A percentile compares a stretch with the other conserved stretches of the same genome.
Evolutionary conservation across 345 rosid genomes (phyloP).

Genomic region (Orychophragmus violaceus): DNA sequence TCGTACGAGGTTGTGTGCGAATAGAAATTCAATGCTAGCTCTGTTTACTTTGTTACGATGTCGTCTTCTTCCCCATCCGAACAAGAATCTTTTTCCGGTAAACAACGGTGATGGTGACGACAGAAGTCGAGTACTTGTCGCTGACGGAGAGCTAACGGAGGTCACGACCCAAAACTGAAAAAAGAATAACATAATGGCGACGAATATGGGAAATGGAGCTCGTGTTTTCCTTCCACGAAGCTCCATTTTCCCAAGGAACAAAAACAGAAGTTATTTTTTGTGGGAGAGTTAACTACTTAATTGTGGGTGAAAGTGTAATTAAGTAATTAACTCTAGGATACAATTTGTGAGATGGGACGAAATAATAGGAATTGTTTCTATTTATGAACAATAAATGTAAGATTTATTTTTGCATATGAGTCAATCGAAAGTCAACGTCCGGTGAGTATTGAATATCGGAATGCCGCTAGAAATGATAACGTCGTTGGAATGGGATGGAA

Average conservation of each 20-base stretch:
- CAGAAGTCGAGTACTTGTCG: background rate
- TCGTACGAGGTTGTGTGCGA: constrained; percentile 41
- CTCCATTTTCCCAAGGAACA: constrained; percentile 15
- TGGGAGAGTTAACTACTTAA: constrained; percentile 14
- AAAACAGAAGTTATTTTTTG: background rate
- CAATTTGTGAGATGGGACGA: constrained; percentile 2
- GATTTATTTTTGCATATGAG: background rate
- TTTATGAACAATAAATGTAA: constrained; percentile 3
- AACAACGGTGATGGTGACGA: background rate
- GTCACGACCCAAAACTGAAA: constrained; percentile 5
- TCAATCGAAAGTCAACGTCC: background rate
- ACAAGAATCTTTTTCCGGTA: background rate
- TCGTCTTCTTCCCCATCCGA: constrained; percentile 12
- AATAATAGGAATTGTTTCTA: constrained; percentile 20
- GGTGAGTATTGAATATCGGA: constrained; percentile 16
- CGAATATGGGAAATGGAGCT: constrained; percentile 16
- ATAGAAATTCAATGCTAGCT: constrained; percentile 21
- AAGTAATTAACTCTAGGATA: constrained; percentile 20
- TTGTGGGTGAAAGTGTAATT: constrained; percentile 3
- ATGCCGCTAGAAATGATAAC: background rate
- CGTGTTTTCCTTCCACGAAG: constrained; percentile 4
- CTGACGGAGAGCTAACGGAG: constrained; percentile 10
- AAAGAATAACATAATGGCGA: constrained; percentile 1
- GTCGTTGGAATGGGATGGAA: too few species aligned
- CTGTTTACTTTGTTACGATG: constrained; percentile 10